phyloP scores from a whole-genome alignment of 1,284 basidiomycete species.

The Bjerkandera adusta region DNA sequence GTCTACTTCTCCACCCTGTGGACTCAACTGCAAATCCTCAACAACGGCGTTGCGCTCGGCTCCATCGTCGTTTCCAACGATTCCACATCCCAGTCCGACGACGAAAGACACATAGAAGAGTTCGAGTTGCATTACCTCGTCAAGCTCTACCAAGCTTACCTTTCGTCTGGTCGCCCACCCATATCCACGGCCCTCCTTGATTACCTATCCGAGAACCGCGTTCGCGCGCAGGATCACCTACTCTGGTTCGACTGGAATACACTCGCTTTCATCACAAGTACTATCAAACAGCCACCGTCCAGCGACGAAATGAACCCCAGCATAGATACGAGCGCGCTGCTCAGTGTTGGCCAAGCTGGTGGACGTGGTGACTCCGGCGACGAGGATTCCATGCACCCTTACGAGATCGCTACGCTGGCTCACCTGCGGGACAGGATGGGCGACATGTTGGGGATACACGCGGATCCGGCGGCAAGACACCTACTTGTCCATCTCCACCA shows the following conservation, averaged over 20 bases:
- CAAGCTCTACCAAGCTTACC: constrained; percentile 47
- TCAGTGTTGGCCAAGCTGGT: constrained; percentile 38
- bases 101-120: constrained; percentile 37
- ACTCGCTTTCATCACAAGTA: constrained; percentile 56
- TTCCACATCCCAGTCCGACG: constrained; percentile 26
- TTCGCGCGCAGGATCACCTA: constrained; percentile 37
- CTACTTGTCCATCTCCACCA: constrained; percentile 60
- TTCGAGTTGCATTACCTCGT: constrained; percentile 62
- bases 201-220: constrained; percentile 47
- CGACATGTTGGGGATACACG: constrained; percentile 53
- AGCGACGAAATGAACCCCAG: constrained; percentile 21
- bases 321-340: constrained; percentile 38
- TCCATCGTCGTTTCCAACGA: constrained; percentile 51
- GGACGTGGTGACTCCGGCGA: background rate
- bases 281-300: constrained; percentile 47
- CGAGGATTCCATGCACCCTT: constrained; percentile 43
- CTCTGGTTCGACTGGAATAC: constrained; percentile 69
- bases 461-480: constrained; percentile 49
- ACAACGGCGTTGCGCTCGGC: constrained; percentile 62
- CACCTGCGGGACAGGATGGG: constrained; percentile 64
- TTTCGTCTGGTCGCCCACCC: constrained; percentile 39
- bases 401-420: constrained; percentile 55
- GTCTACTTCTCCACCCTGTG: constrained; percentile 57
- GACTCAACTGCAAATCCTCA: constrained; percentile 64
- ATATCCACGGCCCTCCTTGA: constrained; percentile 49